A percentile compares a stretch with the other conserved stretches of the same genome.
Conservation (phyloP, 1,284 basidiomycete species). For the Leccinum angustisporum region DNA sequence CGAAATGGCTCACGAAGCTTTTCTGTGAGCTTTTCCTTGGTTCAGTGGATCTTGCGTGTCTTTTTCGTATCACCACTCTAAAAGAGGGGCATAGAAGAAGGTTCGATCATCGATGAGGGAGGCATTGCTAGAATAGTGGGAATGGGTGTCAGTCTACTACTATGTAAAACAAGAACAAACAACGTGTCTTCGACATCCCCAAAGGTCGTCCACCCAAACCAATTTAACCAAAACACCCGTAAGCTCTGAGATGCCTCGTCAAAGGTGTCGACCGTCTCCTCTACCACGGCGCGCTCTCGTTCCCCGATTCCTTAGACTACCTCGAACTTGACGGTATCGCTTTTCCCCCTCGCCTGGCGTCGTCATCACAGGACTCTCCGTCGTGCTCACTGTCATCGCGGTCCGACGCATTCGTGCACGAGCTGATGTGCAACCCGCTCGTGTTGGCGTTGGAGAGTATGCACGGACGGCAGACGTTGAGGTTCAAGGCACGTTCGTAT, state of each 20-base stretch:
- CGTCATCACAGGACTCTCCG: conserved; percentile 40
- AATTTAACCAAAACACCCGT: conserved; percentile 1
- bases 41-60: no score
- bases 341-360: conserved; percentile 48
- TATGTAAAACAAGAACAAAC: background rate
- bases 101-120: no score
- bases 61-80: no score
- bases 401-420: conserved; percentile 33
- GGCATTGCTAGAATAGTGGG: no score
- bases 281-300: conserved; percentile 70
- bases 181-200: conserved; percentile 18
- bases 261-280: conserved; percentile 48
- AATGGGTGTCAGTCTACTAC: no score
- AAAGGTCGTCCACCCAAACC: conserved; percentile 9
- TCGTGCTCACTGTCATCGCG: conserved; percentile 12
- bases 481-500: conserved; percentile 58
- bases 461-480: conserved; percentile 68
- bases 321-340: conserved; percentile 73
- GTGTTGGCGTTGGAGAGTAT: conserved; percentile 76
- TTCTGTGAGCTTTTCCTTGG: conserved; percentile 35
- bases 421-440: conserved; percentile 63
- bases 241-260: background rate
- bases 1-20: background rate
- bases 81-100: no score
- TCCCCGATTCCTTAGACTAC: conserved; percentile 72